Percentiles rank a stretch among this genome's conserved stretches.
These are phyloP conservation scores for Ophiostoma quercus DNA, from an alignment of 2,329 filamentous ascomycete species.

Conservation along the genomic window DNA sequence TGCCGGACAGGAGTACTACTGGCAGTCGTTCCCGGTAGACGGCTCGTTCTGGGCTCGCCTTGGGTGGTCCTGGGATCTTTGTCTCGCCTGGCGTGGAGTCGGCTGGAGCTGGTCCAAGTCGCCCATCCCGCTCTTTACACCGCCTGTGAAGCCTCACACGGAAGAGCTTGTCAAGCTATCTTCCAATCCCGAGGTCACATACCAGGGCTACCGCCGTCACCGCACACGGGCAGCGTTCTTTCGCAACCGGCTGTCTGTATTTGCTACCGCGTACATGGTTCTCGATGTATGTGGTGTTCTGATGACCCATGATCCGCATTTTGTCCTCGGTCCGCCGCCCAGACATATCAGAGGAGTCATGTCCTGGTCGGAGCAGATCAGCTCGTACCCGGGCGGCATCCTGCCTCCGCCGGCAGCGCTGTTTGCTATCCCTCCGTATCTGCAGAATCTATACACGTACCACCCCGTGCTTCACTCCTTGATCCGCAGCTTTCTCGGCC, in stretches of 20 bases:
- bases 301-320: constrained; percentile 75
- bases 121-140: constrained; percentile 42
- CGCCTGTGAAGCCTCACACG: constrained; percentile 39
- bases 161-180: constrained; percentile 40
- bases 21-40: constrained; percentile 54
- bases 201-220: constrained; percentile 44
- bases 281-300: constrained; percentile 65
- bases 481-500: constrained; percentile 51
- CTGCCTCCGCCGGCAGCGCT: constrained; percentile 30
- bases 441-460: constrained; percentile 16
- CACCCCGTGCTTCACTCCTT: not conserved
- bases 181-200: constrained; percentile 40
- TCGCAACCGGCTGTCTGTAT: constrained; percentile 39
- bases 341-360: constrained; percentile 24
- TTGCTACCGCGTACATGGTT: constrained; percentile 57
- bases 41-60: constrained; percentile 47
- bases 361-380: constrained; percentile 30
- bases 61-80: constrained; percentile 53
- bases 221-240: constrained; percentile 44
- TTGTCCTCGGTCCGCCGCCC: constrained; percentile 47
- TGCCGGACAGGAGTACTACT: constrained; percentile 47
- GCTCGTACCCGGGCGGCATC: constrained; percentile 30
- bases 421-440: constrained; percentile 41
- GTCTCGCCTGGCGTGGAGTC: constrained; percentile 49
- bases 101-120: constrained; percentile 56